A percentile compares a stretch with the other conserved stretches of the same genome.
Evolutionary conservation across 2,329 filamentous ascomycete species (phyloP).

Genomic region (Apiospora koreana): DNA sequence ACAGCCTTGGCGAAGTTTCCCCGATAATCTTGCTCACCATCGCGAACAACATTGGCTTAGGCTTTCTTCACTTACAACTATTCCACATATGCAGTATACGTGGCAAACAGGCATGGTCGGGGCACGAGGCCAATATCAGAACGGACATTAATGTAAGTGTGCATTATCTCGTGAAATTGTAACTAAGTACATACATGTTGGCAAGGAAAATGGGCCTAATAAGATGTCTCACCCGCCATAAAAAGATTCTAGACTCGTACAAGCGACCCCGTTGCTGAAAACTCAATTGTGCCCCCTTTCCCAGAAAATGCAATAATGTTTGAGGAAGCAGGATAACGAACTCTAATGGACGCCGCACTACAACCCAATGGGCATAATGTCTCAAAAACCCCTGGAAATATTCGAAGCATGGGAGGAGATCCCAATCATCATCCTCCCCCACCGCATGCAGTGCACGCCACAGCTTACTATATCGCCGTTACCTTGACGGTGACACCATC

Average conservation of each 20-base stretch:
- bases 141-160: no score
- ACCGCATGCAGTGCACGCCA: no score
- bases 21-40: no score
- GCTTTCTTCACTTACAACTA: no score
- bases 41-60: no score
- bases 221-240: background rate
- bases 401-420: background rate
- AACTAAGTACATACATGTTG: background rate
- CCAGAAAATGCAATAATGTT: background rate
- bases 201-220: background rate
- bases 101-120: background rate
- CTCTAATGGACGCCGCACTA: background rate
- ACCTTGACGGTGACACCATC: constrained; percentile 42
- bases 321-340: background rate
- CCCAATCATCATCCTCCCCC: background rate
- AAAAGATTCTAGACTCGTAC: background rate
- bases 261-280: background rate
- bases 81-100: background rate
- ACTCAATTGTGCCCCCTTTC: background rate
- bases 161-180: background rate
- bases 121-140: no score
- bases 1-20: no score
- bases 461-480: constrained; percentile 23
- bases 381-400: background rate
- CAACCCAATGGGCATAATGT: background rate